Evolutionary conservation across 2,329 filamentous ascomycete genomes (phyloP), one percentile per base, ranked within the genome.

Genomic region (Stachybotrys echinatus): DNA sequence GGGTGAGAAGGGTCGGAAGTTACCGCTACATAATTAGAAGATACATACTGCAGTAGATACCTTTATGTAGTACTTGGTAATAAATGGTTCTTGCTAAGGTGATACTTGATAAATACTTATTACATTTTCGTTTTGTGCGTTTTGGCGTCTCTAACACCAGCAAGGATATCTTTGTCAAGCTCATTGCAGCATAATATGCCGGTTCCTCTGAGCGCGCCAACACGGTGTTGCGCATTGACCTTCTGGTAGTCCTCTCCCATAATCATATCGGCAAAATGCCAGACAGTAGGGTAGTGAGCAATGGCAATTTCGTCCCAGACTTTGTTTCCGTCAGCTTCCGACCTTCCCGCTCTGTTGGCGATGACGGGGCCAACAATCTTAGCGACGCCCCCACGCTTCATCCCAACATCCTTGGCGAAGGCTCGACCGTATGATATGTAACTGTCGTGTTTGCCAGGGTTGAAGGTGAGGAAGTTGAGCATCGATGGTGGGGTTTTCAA

Each of bases 291-390:
- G 63, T 85, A 85, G 66, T 85, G 81, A 49, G 82, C 83, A 42
- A 85, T 69, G 0, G 82, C 81, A 53, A 86, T 73, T 64, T 86
- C 82, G 61, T 85, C 78, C 82, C 83, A 86, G 48, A 65, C 66
- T 42, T 10, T 10, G 31, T 37, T n/a, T 37, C 10, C n/a, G 31
- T 37, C 31, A n/a, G 10, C 38, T 27, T 12, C 19, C 48, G n/a
- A n/a, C n/a, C n/a, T n/a, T n/a, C n/a, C n/a, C 12, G 64, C 65
- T 43, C 54, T 51, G 39, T 57, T 59, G 17, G 54, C 58, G 12
- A 80, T 70, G 1, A 84, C 77, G 49, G 74, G 80, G 0, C 82
- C 83, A 1, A 85, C 80, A 6, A 85, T 69, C 66, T 85, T 85
- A 2, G 83, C 82, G 51, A 70, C 68, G 0, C 81, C 83, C 5